Evolutionary conservation across 352 stramenopile genomes (phyloP).

Genomic region (Peronospora farinosa): DNA sequence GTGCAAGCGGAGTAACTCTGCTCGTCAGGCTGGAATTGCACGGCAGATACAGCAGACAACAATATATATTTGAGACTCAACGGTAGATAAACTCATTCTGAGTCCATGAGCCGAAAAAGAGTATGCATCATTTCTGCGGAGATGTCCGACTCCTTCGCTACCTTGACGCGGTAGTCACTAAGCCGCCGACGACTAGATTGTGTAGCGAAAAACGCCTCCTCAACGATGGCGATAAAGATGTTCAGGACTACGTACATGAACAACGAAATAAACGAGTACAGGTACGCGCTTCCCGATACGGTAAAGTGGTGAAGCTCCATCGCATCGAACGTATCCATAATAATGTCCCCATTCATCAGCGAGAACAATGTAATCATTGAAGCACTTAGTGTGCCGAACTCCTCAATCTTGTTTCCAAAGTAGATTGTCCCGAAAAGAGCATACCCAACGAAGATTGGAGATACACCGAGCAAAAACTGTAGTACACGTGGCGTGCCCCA

Average conservation of each 20-base stretch:
- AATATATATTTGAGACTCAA: slow-evolving; percentile 12
- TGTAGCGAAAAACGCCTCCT: slow-evolving; percentile 89
- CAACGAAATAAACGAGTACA: slow-evolving; percentile 87
- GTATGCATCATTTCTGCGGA: slow-evolving; percentile 50
- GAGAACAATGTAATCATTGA: slow-evolving; percentile 84
- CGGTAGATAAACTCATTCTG: slow-evolving; percentile 12
- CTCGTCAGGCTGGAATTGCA: neutral
- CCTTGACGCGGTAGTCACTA: slow-evolving; percentile 40
- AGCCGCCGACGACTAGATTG: slow-evolving; percentile 54
- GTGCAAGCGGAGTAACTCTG: too few species aligned
- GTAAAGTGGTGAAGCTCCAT: slow-evolving; percentile 62
- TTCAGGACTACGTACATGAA: slow-evolving; percentile 92
- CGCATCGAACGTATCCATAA: slow-evolving; percentile 87
- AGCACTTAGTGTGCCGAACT: slow-evolving; percentile 58
- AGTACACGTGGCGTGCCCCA: slow-evolving; percentile 74
- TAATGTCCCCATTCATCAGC: slow-evolving; percentile 88
- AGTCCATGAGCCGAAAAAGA: slow-evolving; percentile 43
- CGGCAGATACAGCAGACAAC: slow-evolving; percentile 12
- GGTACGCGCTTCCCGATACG: slow-evolving; percentile 67
- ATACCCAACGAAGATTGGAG: slow-evolving; percentile 84
- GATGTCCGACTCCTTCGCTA: slow-evolving; percentile 39
- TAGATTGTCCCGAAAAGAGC: slow-evolving; percentile 86
- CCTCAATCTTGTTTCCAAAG: slow-evolving; percentile 76
- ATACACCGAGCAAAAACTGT: slow-evolving; percentile 85
- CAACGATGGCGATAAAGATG: slow-evolving; percentile 88